These are phyloP conservation scores for Eimeria brunetti DNA, from an alignment of 169 alveolate species.

Conservation along the genomic window DNA sequence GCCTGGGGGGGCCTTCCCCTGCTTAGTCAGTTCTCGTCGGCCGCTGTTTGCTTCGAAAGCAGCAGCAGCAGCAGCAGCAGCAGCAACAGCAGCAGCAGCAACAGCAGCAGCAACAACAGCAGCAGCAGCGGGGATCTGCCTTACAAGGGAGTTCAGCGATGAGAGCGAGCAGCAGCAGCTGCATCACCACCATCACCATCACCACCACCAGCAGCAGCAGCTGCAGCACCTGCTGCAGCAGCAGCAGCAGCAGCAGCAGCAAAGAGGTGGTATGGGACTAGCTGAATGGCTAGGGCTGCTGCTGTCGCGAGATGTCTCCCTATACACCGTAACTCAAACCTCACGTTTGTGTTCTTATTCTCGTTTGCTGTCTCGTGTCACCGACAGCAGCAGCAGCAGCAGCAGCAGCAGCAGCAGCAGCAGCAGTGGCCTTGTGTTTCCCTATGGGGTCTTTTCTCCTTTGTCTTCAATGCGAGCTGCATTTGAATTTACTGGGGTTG, in stretches of 20 bases:
- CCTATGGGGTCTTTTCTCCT: slow-evolving; percentile 57
- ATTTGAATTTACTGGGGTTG: slow-evolving; percentile 61
- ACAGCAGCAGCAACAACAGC: slow-evolving; percentile 13
- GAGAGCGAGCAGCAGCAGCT: background rate
- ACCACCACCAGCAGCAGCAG: too few relatives aligned
- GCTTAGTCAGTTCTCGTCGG: slow-evolving; percentile 24
- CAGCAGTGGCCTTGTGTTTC: slow-evolving; percentile 53
- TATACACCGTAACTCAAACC: slow-evolving; percentile 28
- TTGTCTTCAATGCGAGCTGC: slow-evolving; percentile 59
- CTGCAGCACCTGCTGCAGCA: background rate
- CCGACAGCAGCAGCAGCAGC: slow-evolving; percentile 52
- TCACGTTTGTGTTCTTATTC: slow-evolving; percentile 37
- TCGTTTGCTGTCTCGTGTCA: slow-evolving; percentile 47
- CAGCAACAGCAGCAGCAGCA: background rate
- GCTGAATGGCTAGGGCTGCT: slow-evolving; percentile 55
- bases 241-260: slow-evolving; percentile 37
- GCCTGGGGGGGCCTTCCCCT: slow-evolving; percentile 55
- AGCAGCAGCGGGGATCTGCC: background rate
- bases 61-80: slow-evolving; percentile 45
- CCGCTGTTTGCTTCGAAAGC: background rate
- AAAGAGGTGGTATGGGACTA: background rate
- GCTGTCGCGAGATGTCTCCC: slow-evolving; percentile 43
- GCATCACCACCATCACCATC: too few relatives aligned
- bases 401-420: slow-evolving; percentile 61
- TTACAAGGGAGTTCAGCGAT: background rate